Evolutionary conservation across 2,329 filamentous ascomycete genomes (phyloP), one percentile per base, ranked within the genome.

Genomic region (Eurotiales sp.): DNA sequence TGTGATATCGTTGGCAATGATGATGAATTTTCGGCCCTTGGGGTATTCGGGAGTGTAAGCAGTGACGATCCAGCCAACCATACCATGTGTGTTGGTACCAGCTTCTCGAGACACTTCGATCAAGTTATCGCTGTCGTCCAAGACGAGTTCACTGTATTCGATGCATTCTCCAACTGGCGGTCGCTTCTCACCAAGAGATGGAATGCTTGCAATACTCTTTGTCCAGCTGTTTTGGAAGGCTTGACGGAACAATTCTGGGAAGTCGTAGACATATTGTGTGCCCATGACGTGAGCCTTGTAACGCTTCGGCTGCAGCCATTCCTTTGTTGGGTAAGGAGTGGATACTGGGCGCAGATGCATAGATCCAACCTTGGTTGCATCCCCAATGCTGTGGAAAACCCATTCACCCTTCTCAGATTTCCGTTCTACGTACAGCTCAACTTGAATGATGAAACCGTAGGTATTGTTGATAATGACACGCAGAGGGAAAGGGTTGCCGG

Each of bases 271-370:
- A 69, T 96, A 99, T 74, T 99, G 93, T 23, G 93, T 99, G 58
- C 93, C 93, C 91, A 99, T 96, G 56, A 97, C 78, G 70, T 99
- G 93, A 60, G 93, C 93, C 86, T 96, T 96, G 85, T 99, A 97
- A 63, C 93, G 85, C 85, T 97, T 97, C 56, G 93, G 93, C 76
- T 99, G 93, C 55, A 99, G 82, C 79, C 91, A 95, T 73, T 96
- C 95, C 84, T 99, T 99, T 66, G 92, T 96, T 32, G 92, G 87
- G 73, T 99, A 99, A 19, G 93, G 90, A 3, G 90, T 91, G 40
- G 85, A 88, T 58, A 97, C 91, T 4, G 91, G 84, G 66, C 95
- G 83, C 71, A 99, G 76, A 68, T 99, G 93, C 86, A 97, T 93
- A 45, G 90, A 85, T 45, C 93, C 93, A 64, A 96, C 88, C 81